phyloP scores from a whole-genome alignment of 202 grass and related monocot species.

The Carex sylvatica region DNA sequence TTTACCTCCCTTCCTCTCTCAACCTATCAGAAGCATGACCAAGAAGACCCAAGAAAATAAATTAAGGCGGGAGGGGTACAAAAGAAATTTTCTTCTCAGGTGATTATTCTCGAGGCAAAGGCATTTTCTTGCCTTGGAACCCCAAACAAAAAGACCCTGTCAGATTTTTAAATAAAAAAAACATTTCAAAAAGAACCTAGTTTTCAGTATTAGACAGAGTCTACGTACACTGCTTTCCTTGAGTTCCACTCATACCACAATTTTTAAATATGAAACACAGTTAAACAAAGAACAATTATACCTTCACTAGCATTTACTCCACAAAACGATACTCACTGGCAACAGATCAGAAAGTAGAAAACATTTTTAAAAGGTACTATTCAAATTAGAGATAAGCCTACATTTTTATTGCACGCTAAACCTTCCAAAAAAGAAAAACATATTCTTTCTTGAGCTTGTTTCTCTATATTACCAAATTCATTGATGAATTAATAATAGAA shows the following conservation, averaged over 20 bases:
- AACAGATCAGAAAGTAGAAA: not conserved
- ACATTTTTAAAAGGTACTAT: not conserved
- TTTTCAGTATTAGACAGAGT: slow-evolving; percentile 30
- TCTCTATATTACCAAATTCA: not conserved
- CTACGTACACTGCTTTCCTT: slow-evolving; percentile 13
- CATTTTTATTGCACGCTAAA: not conserved
- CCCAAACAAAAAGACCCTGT: slow-evolving; percentile 39
- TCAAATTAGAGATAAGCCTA: not conserved
- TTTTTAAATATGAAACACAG: slow-evolving; percentile 1
- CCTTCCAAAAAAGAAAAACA: not conserved
- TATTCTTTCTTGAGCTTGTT: not conserved
- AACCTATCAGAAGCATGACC: not conserved
- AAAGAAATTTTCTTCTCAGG: slow-evolving; percentile 32
- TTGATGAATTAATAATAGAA: not conserved
- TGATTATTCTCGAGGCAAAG: slow-evolving; percentile 50
- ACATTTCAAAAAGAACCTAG: slow-evolving; percentile 16
- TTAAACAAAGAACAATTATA: slow-evolving; percentile 14
- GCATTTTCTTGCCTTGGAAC: slow-evolving; percentile 47
- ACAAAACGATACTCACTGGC: not conserved
- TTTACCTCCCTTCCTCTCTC: not conserved
- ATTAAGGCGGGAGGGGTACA: slow-evolving; percentile 1
- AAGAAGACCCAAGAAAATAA: not conserved
- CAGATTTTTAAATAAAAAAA: slow-evolving; percentile 20
- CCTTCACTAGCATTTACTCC: slow-evolving; percentile 8
- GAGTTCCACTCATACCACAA: not conserved